Evolutionary conservation across 78 protist genomes (phyloP).

Genomic region (Tieghemostelium lacteum): DNA sequence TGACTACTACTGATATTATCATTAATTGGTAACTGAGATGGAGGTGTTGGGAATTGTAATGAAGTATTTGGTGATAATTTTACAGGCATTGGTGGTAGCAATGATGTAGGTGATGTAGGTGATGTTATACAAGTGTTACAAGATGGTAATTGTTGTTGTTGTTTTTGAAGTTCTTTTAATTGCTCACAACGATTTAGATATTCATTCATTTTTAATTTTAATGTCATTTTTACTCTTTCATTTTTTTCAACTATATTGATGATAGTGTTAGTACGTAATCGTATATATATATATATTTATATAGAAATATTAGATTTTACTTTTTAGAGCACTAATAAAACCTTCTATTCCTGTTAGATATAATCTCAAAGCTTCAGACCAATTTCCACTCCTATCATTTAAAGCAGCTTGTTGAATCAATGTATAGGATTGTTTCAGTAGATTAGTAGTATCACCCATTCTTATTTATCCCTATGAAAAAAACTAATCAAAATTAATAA

Average conservation of each 20-base stretch:
- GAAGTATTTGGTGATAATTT: background rate
- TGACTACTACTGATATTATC: no score
- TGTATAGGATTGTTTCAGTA: slow-evolving; percentile 32
- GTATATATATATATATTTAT: background rate
- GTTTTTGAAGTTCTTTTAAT: slow-evolving; percentile 31
- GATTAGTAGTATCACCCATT: slow-evolving; percentile 54
- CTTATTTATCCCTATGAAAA: no score
- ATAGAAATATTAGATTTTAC: background rate
- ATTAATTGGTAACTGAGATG: slow-evolving; percentile 24
- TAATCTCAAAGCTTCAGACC: slow-evolving; percentile 44
- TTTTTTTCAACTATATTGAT: slow-evolving; percentile 59
- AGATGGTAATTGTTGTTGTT: background rate
- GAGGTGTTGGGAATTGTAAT: background rate
- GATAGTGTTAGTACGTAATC: background rate
- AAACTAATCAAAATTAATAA: no score
- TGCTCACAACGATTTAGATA: slow-evolving; percentile 48
- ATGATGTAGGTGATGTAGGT: background rate
- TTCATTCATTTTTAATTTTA: slow-evolving; percentile 48
- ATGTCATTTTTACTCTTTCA: slow-evolving; percentile 45
- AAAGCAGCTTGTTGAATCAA: slow-evolving; percentile 52
- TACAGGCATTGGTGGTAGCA: slow-evolving; percentile 13
- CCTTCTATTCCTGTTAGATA: slow-evolving; percentile 67
- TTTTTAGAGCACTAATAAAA: slow-evolving; percentile 39
- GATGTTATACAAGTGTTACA: background rate
- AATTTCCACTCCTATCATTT: slow-evolving; percentile 39